Evolutionary conservation across 1,284 basidiomycete species (phyloP), one percentile per base, ranked within the genome.

Genomic region (Marasmius tenuissimus): DNA sequence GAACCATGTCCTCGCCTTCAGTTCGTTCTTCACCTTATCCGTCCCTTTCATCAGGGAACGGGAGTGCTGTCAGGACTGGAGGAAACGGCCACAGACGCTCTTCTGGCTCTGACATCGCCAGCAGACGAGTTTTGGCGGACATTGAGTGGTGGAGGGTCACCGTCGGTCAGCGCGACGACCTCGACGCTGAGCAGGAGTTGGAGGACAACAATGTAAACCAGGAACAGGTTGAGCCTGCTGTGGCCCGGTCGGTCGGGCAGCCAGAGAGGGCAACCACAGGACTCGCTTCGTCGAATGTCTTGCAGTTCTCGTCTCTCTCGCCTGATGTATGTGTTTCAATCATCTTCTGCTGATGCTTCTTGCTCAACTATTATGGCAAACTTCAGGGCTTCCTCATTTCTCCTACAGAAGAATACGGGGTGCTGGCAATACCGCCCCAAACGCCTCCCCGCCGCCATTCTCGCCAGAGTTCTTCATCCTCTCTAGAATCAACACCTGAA

Each of bases 111-210:
- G 85, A 89, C 67, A 84, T 82, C 35, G 73, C 71, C 65, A 78
- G 74, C 66, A 82, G 90, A 70, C 82, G 89, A 66, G 89, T 92
- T 65, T 81, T 92, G 63, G 90, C 89, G 45, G 90, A 92, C 77
- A 87, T 92, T 68, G 89, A 91, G 72, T 92, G 91, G 91, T 92
- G 91, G 91, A 83, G 80, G 67, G 89, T 92, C 65, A 75, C 82
- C 65, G 87, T 86, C 62, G 86, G 88, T 63, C 90, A 92, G 74
- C 79, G 79, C 72, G 81, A 27, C 27, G 27, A 85, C 69, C 68
- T 73, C 58, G 76, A 78, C 64, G 71, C 71, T 65, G 79, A 76
- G 69, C 75, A 76, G 69, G 76, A 76, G 67, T 63, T 69, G 68
- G 77, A 78, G 68, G 78, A 76, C 66, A 70, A 64, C 62, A 78